These are phyloP conservation scores for Paraphoma sp. DNA, from an alignment of 2,329 filamentous ascomycete species.

Conservation along the genomic window DNA sequence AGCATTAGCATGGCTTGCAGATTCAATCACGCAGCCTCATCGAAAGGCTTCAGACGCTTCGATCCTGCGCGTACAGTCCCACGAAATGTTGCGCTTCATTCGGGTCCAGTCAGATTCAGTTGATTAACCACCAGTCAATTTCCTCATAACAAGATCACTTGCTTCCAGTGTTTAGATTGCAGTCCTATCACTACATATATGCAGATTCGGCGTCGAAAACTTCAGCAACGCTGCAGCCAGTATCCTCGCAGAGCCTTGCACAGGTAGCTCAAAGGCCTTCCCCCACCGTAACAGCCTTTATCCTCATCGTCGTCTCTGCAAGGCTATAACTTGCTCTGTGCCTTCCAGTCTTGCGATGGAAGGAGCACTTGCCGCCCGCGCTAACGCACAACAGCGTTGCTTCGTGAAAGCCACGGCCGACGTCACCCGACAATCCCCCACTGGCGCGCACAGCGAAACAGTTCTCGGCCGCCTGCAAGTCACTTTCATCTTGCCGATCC, in stretches of 20 bases:
- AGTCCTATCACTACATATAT: too few relatives aligned
- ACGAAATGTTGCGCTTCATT: too few relatives aligned
- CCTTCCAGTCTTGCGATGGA: not conserved
- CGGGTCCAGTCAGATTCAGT: too few relatives aligned
- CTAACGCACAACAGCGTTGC: not conserved
- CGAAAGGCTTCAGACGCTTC: not conserved
- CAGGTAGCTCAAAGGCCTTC: too few relatives aligned
- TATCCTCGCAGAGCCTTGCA: too few relatives aligned
- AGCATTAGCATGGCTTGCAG: conserved; percentile 25
- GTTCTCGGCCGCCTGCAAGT: conserved; percentile 17
- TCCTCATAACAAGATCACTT: too few relatives aligned
- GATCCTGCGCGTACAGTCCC: too few relatives aligned
- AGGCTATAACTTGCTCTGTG: not conserved
- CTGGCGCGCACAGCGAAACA: conserved; percentile 3
- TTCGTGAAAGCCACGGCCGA: conserved; percentile 12
- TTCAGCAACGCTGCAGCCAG: too few relatives aligned
- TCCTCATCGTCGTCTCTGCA: not conserved
- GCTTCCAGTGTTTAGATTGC: too few relatives aligned
- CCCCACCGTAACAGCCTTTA: too few relatives aligned
- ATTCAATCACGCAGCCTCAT: conserved; percentile 12
- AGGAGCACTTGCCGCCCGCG: not conserved
- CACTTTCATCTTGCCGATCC: conserved; percentile 12
- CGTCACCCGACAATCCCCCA: conserved; percentile 15
- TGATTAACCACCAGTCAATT: too few relatives aligned
- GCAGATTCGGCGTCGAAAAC: too few relatives aligned